phyloP scores from a whole-genome alignment of 306 rosid genomes.

The Cajanus cajan region DNA sequence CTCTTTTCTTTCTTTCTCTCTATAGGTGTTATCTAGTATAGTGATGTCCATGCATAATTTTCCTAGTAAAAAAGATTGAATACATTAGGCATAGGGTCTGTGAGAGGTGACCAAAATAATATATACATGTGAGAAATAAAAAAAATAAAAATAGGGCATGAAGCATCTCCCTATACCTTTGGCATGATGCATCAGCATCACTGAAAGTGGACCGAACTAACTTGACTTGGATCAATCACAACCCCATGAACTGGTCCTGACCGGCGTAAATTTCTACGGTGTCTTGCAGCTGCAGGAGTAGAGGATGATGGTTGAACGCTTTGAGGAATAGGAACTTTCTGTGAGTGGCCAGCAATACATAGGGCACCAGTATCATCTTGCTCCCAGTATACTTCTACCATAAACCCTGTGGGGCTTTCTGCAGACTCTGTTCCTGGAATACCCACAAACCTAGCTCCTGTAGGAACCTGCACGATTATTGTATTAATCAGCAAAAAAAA shows the following conservation, averaged over 20 bases:
- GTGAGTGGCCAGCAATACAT: conserved; percentile 67
- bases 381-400: conserved; percentile 88
- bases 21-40: too few relatives aligned
- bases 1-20: too few relatives aligned
- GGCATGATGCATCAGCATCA: conserved; percentile 34
- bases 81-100: too few relatives aligned
- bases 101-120: too few relatives aligned
- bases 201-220: conserved; percentile 26
- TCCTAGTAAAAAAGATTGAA: too few relatives aligned
- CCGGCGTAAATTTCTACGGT: conserved; percentile 23
- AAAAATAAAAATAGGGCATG: neutral
- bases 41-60: too few relatives aligned
- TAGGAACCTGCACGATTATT: conserved; percentile 55
- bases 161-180: conserved; percentile 16
- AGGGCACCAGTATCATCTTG: conserved; percentile 78
- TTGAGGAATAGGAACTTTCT: conserved; percentile 51
- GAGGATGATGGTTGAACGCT: conserved; percentile 31
- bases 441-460: conserved; percentile 75
- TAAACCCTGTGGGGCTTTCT: conserved; percentile 63
- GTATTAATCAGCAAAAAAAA: conserved; percentile 20
- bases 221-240: conserved; percentile 54
- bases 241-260: conserved; percentile 44
- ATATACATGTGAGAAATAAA: too few relatives aligned
- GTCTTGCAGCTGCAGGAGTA: conserved; percentile 32
- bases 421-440: conserved; percentile 72